A percentile compares a stretch with the other conserved stretches of the same genome.
phyloP scores from a whole-genome alignment of 176 grass and related monocot genomes.

The Triticum aestivum region IWGSC_CS_RefSeq_v2.1 NC_057805.1:253989381-253989880 shows the following conservation, averaged over 20 bases:
- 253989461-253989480: conserved; percentile 23
- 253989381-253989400: conserved; percentile 47
- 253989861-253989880: background rate
- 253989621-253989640: conserved; percentile 17
- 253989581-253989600: conserved; percentile 5
- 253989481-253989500: background rate
- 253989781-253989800: conserved; percentile 55
- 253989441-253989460: conserved; percentile 27
- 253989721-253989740: conserved; percentile 41
- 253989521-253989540: conserved; percentile 40
- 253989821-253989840: background rate
- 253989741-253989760: conserved; percentile 53
- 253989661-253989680: conserved; percentile 82
- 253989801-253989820: conserved; percentile 17
- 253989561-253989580: background rate
- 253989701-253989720: conserved; percentile 63
- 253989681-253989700: conserved; percentile 75
- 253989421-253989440: conserved; percentile 43
- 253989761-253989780: conserved; percentile 41
- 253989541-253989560: background rate
- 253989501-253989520: conserved; percentile 49
- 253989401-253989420: conserved; percentile 39
- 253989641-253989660: conserved; percentile 48
- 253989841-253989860: conserved; percentile 11
- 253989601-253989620: conserved; percentile 1